Conservation (phyloP, 345 rosid species). For the Citrus maxima region DNA sequence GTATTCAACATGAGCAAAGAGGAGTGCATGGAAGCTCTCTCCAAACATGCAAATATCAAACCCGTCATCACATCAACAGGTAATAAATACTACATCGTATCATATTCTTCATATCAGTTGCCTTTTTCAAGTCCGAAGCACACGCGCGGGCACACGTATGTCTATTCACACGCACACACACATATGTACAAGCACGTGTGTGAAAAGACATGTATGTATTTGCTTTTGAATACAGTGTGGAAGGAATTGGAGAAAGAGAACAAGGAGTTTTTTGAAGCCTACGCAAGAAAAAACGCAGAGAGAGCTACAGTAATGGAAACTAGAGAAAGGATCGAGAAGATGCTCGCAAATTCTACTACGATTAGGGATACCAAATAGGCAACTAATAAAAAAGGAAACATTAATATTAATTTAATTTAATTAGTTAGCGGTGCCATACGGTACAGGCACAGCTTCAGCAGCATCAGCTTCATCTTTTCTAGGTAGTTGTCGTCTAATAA, state of each 20-base stretch:
- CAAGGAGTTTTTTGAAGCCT: conserved; percentile 84
- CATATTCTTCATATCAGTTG: background rate
- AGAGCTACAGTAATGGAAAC: conserved; percentile 35
- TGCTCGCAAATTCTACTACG: conserved; percentile 30
- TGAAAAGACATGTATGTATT: background rate
- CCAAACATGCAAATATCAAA: conserved; percentile 77
- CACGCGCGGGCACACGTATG: background rate
- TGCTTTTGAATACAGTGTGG: conserved; percentile 57
- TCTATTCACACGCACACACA: background rate
- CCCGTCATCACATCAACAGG: conserved; percentile 92
- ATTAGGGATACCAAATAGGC: background rate
- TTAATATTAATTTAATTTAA: background rate
- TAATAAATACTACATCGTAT: conserved; percentile 2
- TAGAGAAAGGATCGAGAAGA: conserved; percentile 37
- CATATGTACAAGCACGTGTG: background rate
- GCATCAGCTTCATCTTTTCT: too few relatives aligned
- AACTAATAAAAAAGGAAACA: background rate
- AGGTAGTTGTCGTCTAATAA: too few relatives aligned
- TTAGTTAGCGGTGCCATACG: background rate
- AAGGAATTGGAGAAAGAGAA: conserved; percentile 88
- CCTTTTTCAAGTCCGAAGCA: background rate
- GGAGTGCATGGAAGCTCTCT: conserved; percentile 91
- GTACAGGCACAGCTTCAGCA: too few relatives aligned
- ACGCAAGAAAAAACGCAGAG: conserved; percentile 33
- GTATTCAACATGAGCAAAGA: conserved; percentile 84